Evolutionary conservation across 1,284 basidiomycete species (phyloP).

Genomic region (Trichosporon sp.): DNA sequence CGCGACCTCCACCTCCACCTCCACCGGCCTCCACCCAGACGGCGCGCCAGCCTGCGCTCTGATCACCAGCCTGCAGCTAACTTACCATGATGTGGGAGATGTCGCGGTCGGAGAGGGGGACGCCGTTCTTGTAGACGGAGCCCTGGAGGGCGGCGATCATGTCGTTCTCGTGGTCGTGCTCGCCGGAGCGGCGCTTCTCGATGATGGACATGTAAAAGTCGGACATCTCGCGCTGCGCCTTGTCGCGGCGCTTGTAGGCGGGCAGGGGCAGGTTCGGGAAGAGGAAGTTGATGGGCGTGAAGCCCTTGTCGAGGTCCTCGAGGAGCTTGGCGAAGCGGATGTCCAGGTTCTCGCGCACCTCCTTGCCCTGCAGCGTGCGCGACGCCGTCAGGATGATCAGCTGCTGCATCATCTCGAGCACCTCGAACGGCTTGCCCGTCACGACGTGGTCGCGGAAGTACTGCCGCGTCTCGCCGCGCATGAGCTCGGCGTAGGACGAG

Average conservation of each 20-base stretch:
- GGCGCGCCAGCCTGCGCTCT: background rate
- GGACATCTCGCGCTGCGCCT: slow-evolving; percentile 88
- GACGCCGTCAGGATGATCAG: slow-evolving; percentile 94
- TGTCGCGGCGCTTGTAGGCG: slow-evolving; percentile 80
- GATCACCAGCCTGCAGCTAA: too few relatives aligned
- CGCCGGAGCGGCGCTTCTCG: slow-evolving; percentile 59
- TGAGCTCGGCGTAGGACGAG: slow-evolving; percentile 83
- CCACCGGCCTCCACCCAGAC: background rate
- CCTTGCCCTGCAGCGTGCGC: slow-evolving; percentile 85
- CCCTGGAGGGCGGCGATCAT: slow-evolving; percentile 87
- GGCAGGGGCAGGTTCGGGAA: slow-evolving; percentile 91
- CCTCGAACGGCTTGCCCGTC: slow-evolving; percentile 46
- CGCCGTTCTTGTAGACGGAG: slow-evolving; percentile 82
- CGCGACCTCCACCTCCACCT: background rate
- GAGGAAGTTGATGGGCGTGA: slow-evolving; percentile 88
- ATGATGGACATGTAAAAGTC: slow-evolving; percentile 91
- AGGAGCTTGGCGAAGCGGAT: slow-evolving; percentile 82
- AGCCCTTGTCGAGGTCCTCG: slow-evolving; percentile 86
- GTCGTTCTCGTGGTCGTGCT: slow-evolving; percentile 66
- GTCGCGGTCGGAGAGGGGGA: slow-evolving; percentile 75
- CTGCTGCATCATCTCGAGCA: slow-evolving; percentile 78
- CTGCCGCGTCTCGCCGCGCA: slow-evolving; percentile 73
- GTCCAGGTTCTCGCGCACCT: slow-evolving; percentile 74
- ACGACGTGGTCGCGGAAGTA: slow-evolving; percentile 57
- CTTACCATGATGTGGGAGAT: slow-evolving; percentile 57